Conservation (phyloP, 352 stramenopile species). For the Phytophthora pistaciae region DNA sequence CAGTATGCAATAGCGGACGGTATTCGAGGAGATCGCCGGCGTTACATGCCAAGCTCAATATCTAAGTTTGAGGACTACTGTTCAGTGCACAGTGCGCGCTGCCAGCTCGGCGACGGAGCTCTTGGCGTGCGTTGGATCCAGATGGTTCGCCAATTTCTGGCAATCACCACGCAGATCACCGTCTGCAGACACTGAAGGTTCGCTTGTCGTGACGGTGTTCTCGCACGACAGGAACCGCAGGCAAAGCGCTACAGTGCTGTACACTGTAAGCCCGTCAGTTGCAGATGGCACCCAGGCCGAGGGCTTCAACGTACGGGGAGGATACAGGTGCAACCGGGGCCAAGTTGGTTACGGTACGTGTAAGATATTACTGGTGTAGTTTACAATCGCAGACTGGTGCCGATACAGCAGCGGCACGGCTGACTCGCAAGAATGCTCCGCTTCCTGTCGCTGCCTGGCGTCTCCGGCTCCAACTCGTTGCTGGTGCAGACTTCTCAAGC, state of each 20-base stretch:
- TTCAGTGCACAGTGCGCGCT: no score
- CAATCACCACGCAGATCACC: background rate
- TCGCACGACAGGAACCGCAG: background rate
- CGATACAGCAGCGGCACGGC: background rate
- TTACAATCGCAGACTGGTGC: conserved; percentile 15
- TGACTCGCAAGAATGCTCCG: conserved; percentile 13
- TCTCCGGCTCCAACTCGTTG: conserved; percentile 2
- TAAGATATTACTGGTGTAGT: background rate
- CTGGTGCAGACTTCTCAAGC: background rate
- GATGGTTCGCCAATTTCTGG: background rate
- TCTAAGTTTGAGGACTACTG: background rate
- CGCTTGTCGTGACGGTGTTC: background rate
- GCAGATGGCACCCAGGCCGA: background rate
- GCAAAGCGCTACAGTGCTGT: background rate
- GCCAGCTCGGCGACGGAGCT: no score
- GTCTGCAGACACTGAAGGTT: background rate
- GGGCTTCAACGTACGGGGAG: conserved; percentile 3
- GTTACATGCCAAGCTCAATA: background rate
- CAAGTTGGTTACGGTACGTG: background rate
- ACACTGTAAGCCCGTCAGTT: background rate
- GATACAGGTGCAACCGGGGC: conserved; percentile 1
- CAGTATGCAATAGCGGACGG: background rate
- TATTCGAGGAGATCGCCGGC: background rate
- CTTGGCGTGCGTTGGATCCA: background rate
- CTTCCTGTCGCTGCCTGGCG: background rate